Percentiles rank a stretch among this genome's conserved stretches.
These are phyloP conservation scores for Candolleomyces aberdarensis DNA, from an alignment of 768 basidiomycete species.

Conservation along the genomic window DNA sequence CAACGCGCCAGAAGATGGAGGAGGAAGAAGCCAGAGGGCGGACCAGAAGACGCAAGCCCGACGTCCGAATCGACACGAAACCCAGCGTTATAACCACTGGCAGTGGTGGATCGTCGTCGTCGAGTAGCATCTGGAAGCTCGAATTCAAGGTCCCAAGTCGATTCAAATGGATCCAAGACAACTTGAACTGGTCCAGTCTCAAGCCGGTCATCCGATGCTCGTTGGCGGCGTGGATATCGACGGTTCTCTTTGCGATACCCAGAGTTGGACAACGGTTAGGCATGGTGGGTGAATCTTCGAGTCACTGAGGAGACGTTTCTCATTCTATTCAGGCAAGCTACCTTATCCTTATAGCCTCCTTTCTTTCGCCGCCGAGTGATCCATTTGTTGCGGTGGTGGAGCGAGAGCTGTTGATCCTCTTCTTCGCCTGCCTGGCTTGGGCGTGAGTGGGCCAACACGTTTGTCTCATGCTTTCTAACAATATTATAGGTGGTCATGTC, in stretches of 20 bases:
- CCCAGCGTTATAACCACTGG: background rate
- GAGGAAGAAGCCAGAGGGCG: background rate
- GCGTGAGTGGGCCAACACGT: slow-evolving; percentile 41
- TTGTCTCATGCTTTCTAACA: background rate
- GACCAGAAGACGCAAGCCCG: background rate
- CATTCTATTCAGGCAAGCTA: slow-evolving; percentile 50
- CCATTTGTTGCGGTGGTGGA: slow-evolving; percentile 69
- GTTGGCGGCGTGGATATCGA: slow-evolving; percentile 57
- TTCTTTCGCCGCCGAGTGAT: slow-evolving; percentile 65
- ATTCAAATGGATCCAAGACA: slow-evolving; percentile 53
- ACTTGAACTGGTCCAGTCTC: slow-evolving; percentile 54
- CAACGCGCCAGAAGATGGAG: background rate
- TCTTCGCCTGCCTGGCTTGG: slow-evolving; percentile 51
- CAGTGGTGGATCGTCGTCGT: background rate
- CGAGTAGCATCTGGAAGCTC: background rate
- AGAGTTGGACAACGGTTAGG: slow-evolving; percentile 48
- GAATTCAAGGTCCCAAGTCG: background rate
- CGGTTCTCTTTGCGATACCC: slow-evolving; percentile 58
- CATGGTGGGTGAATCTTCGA: slow-evolving; percentile 37
- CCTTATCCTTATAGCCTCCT: slow-evolving; percentile 57
- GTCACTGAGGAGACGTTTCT: background rate
- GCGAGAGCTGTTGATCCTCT: slow-evolving; percentile 54
- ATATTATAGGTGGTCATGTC: slow-evolving; percentile 54
- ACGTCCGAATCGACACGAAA: background rate
- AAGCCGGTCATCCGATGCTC: slow-evolving; percentile 66